Percentiles rank a stretch among this genome's conserved stretches.
Evolutionary conservation across 2,329 filamentous ascomycete species (phyloP).

Genomic region (Colletotrichum musae): DNA sequence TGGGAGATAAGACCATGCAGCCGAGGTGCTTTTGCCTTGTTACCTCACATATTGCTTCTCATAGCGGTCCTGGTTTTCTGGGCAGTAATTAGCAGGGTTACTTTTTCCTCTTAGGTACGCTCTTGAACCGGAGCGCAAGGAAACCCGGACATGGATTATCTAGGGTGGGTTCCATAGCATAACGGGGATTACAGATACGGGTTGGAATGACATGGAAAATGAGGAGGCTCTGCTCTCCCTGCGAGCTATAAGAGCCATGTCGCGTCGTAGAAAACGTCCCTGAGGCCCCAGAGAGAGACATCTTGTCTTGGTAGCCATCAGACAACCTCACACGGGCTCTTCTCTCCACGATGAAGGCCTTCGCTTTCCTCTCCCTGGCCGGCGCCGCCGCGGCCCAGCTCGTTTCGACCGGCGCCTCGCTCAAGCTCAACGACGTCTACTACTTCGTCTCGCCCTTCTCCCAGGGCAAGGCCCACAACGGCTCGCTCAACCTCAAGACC

Average conservation of each 20-base stretch:
- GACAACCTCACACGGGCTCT: not conserved
- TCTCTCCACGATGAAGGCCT: slow-evolving; percentile 29
- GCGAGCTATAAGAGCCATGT: slow-evolving; percentile 20
- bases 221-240: not conserved
- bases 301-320: not conserved
- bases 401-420: slow-evolving; percentile 49
- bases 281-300: too few species aligned
- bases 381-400: slow-evolving; percentile 44
- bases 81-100: slow-evolving; percentile 7
- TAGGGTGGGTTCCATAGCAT: not conserved
- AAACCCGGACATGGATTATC: not conserved
- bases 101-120: too few species aligned
- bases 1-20: slow-evolving; percentile 11
- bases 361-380: slow-evolving; percentile 36
- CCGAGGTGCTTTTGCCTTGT: not conserved
- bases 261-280: not conserved
- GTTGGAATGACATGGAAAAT: not conserved
- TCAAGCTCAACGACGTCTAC: slow-evolving; percentile 49
- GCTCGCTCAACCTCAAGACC: slow-evolving; percentile 29
- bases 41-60: slow-evolving; percentile 24
- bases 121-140: not conserved
- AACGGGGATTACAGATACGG: too few species aligned
- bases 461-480: slow-evolving; percentile 46
- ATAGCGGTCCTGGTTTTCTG: slow-evolving; percentile 19
- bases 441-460: slow-evolving; percentile 54